phyloP scores from a whole-genome alignment of 805 yeast species.

The Ogataea methylovora region DNA sequence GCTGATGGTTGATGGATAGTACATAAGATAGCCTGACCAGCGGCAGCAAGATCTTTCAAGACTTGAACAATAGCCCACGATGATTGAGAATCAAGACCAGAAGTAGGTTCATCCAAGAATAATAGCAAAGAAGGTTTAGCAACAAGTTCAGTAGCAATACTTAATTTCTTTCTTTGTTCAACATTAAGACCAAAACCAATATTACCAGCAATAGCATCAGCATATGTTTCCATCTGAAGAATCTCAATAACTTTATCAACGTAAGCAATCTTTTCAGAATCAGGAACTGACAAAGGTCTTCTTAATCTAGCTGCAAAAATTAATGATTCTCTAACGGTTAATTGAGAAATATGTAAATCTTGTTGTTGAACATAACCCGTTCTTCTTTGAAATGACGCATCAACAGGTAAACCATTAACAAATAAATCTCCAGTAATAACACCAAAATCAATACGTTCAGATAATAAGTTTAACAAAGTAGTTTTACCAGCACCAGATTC shows the following conservation, averaged over 20 bases:
- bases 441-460: slow-evolving; percentile 45
- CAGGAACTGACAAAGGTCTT: slow-evolving; percentile 32
- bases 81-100: slow-evolving; percentile 52
- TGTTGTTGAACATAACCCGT: slow-evolving; percentile 54
- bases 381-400: slow-evolving; percentile 41
- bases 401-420: slow-evolving; percentile 43
- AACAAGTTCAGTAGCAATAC: slow-evolving; percentile 49
- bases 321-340: slow-evolving; percentile 45
- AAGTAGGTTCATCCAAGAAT: slow-evolving; percentile 55
- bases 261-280: slow-evolving; percentile 33
- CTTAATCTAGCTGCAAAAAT: slow-evolving; percentile 42
- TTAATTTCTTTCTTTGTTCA: slow-evolving; percentile 45
- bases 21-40: slow-evolving; percentile 51
- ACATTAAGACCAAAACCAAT: slow-evolving; percentile 44
- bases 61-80: slow-evolving; percentile 53
- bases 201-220: slow-evolving; percentile 44
- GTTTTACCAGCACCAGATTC: slow-evolving; percentile 64
- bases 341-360: slow-evolving; percentile 41
- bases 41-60: slow-evolving; percentile 38
- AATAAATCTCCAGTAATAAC: slow-evolving; percentile 49
- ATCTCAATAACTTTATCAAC: slow-evolving; percentile 34
- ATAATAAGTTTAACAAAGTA: slow-evolving; percentile 44
- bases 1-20: slow-evolving; percentile 49
- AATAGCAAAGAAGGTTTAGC: slow-evolving; percentile 45
- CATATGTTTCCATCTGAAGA: slow-evolving; percentile 34